Percentiles rank a stretch among this genome's conserved stretches.
These are phyloP conservation scores for Delonix regia DNA, from an alignment of 306 rosid genomes.

Conservation along the genomic window DNA sequence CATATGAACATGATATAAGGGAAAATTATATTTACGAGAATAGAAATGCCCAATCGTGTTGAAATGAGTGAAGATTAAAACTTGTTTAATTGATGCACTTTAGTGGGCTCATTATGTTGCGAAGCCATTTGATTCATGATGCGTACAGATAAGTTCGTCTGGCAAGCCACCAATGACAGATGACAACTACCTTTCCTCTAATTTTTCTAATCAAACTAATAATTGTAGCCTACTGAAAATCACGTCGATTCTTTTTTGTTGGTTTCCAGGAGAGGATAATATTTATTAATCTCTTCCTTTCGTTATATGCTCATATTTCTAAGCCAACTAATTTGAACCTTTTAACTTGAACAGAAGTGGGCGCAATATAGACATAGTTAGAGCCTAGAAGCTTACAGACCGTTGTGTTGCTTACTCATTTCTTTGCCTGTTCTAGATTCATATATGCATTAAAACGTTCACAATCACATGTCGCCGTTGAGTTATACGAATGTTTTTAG, in stretches of 20 bases:
- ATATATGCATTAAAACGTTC: neutral
- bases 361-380: neutral
- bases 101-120: slow-evolving; percentile 25
- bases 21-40: no score
- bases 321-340: slow-evolving; percentile 5
- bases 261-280: slow-evolving; percentile 23
- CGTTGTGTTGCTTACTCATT: neutral
- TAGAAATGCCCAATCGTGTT: no score
- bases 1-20: no score
- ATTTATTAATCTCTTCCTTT: slow-evolving; percentile 1
- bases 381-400: neutral
- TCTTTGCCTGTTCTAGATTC: no score
- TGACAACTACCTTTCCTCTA: slow-evolving; percentile 44
- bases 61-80: neutral
- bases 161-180: slow-evolving; percentile 50
- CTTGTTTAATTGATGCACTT: neutral
- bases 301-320: slow-evolving; percentile 22
- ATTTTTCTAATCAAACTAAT: slow-evolving; percentile 34
- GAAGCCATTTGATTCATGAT: slow-evolving; percentile 34
- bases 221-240: neutral
- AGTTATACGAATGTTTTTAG: neutral
- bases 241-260: neutral
- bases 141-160: slow-evolving; percentile 65
- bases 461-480: slow-evolving; percentile 23
- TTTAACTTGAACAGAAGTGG: no score